Conservation (phyloP, 2,329 filamentous ascomycete genomes). For the Alternaria atra region DNA sequence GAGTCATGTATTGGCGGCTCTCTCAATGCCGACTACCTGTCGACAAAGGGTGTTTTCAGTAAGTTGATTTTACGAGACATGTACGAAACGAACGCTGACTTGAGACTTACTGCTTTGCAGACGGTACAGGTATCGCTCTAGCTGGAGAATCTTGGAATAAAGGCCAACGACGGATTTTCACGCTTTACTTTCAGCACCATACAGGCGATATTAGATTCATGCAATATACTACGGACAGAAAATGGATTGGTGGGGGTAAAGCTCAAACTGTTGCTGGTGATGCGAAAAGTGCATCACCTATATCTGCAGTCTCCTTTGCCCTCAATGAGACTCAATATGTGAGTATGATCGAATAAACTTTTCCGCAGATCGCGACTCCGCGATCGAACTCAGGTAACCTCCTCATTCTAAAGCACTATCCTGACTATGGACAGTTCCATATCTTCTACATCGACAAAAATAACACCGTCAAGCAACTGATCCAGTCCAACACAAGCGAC, state of each 20-base stretch:
- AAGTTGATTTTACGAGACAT: not conserved
- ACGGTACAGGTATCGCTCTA: conserved; percentile 58
- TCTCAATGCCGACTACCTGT: conserved; percentile 51
- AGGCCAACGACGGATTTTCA: conserved; percentile 50
- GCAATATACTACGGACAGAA: conserved; percentile 47
- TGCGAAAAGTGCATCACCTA: conserved; percentile 55
- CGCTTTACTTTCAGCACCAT: conserved; percentile 58
- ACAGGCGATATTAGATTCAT: conserved; percentile 54
- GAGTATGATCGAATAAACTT: conserved; percentile 10
- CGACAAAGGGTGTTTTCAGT: conserved; percentile 54
- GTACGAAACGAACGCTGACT: not conserved
- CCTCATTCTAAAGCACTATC: not conserved
- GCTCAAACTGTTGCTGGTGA: conserved; percentile 53
- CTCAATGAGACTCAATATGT: conserved; percentile 50
- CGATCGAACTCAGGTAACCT: not conserved
- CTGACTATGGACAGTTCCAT: conserved; percentile 40
- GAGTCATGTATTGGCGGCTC: conserved; percentile 52
- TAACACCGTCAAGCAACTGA: conserved; percentile 52
- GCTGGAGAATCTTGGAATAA: conserved; percentile 55
- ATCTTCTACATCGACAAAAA: conserved; percentile 55
- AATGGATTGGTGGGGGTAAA: conserved; percentile 52
- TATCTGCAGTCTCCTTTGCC: conserved; percentile 56
- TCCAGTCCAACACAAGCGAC: conserved; percentile 50
- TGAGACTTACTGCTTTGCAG: not conserved
- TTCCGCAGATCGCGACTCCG: not conserved